Base-by-base conservation (phyloP, 306 rosid species). In the Cicer judaicum region DNA sequence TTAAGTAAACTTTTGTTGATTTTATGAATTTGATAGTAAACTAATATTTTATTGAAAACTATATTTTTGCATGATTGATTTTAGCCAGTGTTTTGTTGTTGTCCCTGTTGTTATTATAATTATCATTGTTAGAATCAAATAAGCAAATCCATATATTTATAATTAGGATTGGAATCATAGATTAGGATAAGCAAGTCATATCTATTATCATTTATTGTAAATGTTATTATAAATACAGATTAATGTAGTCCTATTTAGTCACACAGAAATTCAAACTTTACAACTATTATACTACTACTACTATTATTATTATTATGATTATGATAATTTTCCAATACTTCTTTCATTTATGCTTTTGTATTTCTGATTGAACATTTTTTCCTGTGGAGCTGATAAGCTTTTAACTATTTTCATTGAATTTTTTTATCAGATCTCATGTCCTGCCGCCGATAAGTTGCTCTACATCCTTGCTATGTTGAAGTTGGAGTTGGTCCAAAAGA, bases 401-500 rank as follows among this genome's bases (percentile, higher is more conserved):
- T 24, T 67, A 11, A 64, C 64, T 55, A 39, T 67, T 65, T 79
- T 68, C 60, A 19, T 68, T 56, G 38, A 64, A 19, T 74, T 61
- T 80, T 54, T 76, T 18, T 44, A 64, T 74, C 83, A 94, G 99
- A 92, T 94, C 64, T 86, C 87, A 42, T 92, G 97, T 74, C 47
- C 83, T 74, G 80, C 66, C 29, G 82, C 79, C 52, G 97, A 94
- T 83, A 94, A 94, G 84, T 82, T 92, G 78, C 96, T 90, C 43
- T 80, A 90, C 82, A 76, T 80, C 78, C 93, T 92, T 83, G 81
- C 96, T 72, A 86, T 94, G 82, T 80, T 94, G 87, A 94, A 92
- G 90, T 81, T 92, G 87, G 97, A 80, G 84, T 65, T 94, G 85
- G 93, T 94, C 73, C 99, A 92, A 81, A 94, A 90, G 82, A 94